Evolutionary conservation across 768 basidiomycete species (phyloP).

Genomic region (Sporobolomyces phaffii): DNA sequence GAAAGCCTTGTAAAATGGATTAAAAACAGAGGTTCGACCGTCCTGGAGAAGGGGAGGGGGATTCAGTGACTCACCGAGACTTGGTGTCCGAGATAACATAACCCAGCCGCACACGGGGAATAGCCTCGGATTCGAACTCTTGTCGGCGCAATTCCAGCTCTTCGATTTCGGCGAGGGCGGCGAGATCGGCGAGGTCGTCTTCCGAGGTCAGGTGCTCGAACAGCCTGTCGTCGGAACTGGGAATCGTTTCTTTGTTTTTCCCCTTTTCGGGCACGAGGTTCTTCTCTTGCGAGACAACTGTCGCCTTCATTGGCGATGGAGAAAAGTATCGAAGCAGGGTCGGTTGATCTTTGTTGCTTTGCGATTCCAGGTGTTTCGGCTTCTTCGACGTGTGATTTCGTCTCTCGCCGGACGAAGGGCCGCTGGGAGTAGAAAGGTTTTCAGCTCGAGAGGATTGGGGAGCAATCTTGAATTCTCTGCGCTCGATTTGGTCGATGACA

Average conservation of each 20-base stretch:
- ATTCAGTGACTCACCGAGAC: conserved; percentile 51
- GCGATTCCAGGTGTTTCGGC: not conserved
- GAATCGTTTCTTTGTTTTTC: not conserved
- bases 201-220: not conserved
- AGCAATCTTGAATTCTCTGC: conserved; percentile 45
- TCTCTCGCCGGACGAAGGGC: no score
- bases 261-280: conserved; percentile 18
- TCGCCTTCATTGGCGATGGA: not conserved
- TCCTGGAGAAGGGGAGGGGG: no score
- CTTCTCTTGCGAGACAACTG: not conserved
- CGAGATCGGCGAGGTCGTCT: conserved; percentile 3
- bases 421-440: not conserved
- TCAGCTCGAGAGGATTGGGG: not conserved
- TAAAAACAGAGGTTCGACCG: not conserved
- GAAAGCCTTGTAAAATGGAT: no score
- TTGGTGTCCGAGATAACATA: conserved; percentile 58
- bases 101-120: not conserved
- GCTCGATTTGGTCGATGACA: conserved; percentile 55
- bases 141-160: not conserved
- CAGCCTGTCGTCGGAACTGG: not conserved
- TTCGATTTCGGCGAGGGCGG: not conserved
- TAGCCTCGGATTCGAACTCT: not conserved
- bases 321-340: conserved; percentile 30
- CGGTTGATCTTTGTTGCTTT: conserved; percentile 48
- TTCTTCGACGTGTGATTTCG: not conserved